Evolutionary conservation across 2,329 filamentous ascomycete species (phyloP).

Genomic region (Madurella fahalii): DNA sequence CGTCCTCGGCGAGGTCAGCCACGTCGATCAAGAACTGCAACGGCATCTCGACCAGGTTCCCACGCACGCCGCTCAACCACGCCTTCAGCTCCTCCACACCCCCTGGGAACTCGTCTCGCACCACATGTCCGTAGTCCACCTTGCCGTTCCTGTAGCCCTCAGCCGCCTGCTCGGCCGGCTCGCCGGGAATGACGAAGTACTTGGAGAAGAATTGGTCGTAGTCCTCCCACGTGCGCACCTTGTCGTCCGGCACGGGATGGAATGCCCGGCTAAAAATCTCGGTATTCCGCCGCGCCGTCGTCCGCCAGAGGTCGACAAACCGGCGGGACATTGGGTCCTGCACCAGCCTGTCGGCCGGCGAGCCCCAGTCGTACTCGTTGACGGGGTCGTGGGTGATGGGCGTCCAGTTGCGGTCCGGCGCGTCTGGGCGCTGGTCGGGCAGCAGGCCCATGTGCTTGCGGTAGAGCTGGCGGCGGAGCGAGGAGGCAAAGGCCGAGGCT

Average conservation of each 20-base stretch:
- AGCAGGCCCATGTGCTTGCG: conserved; percentile 87
- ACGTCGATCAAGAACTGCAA: conserved; percentile 77
- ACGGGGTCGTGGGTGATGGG: conserved; percentile 61
- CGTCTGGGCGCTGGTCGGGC: conserved; percentile 66
- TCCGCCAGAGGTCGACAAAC: conserved; percentile 69
- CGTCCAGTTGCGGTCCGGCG: conserved; percentile 68
- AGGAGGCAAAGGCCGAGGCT: conserved; percentile 72
- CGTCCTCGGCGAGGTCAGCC: conserved; percentile 81
- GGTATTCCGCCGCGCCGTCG: conserved; percentile 71
- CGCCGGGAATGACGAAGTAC: conserved; percentile 58
- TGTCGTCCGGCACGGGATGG: conserved; percentile 70
- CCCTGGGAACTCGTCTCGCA: conserved; percentile 70
- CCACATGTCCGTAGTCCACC: conserved; percentile 83
- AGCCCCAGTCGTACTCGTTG: conserved; percentile 72
- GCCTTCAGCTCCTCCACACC: conserved; percentile 72
- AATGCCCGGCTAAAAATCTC: conserved; percentile 77
- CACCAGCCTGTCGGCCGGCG: conserved; percentile 63
- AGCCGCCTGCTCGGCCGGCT: conserved; percentile 36
- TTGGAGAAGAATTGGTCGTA: conserved; percentile 68
- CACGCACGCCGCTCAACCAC: conserved; percentile 61
- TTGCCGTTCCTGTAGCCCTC: conserved; percentile 50
- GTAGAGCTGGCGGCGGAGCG: conserved; percentile 80
- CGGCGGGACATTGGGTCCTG: conserved; percentile 66
- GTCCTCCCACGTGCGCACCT: conserved; percentile 65
- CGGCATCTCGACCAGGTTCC: conserved; percentile 84